Percentiles rank a stretch among this genome's conserved stretches.
Conservation (phyloP, 768 basidiomycete species). For the Tylopilus subfusipes region DNA sequence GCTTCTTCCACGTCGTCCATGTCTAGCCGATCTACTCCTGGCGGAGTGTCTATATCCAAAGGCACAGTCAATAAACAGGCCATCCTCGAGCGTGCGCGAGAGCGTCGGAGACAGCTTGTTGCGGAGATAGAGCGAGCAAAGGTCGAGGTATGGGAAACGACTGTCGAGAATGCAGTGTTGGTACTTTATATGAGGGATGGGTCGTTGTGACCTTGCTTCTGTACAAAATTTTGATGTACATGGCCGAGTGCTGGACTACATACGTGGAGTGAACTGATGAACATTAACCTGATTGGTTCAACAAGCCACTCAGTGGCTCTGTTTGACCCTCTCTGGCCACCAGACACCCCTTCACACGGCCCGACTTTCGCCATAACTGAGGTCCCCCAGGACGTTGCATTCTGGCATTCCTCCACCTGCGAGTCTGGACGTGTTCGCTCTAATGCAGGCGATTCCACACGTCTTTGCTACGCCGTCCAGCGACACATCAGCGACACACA, state of each 20-base stretch:
- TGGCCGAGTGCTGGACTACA: not conserved
- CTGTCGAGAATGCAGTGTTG: slow-evolving; percentile 65
- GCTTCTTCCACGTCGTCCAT: not conserved
- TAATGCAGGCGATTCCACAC: slow-evolving; percentile 43
- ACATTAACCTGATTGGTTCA: no score
- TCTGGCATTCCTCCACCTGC: slow-evolving; percentile 32
- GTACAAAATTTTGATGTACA: not conserved
- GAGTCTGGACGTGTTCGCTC: slow-evolving; percentile 41
- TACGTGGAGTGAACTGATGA: not conserved
- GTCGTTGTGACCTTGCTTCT: not conserved
- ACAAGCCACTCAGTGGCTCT: no score
- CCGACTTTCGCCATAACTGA: slow-evolving; percentile 4
- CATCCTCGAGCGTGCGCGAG: slow-evolving; percentile 50
- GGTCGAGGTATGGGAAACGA: slow-evolving; percentile 69
- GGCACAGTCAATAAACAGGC: slow-evolving; percentile 35
- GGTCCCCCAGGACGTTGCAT: slow-evolving; percentile 45
- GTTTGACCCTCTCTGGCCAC: slow-evolving; percentile 17
- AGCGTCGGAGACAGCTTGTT: slow-evolving; percentile 48
- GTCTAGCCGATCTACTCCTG: slow-evolving; percentile 1
- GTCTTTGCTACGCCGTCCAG: not conserved
- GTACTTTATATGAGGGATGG: slow-evolving; percentile 40
- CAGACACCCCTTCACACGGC: not conserved
- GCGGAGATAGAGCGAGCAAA: slow-evolving; percentile 58
- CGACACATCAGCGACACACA: slow-evolving; percentile 33
- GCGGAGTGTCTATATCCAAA: not conserved